Percentiles rank a stretch among this genome's conserved stretches.
Evolutionary conservation across 768 basidiomycete species (phyloP).

Genomic region (Tricholomella constricta): DNA sequence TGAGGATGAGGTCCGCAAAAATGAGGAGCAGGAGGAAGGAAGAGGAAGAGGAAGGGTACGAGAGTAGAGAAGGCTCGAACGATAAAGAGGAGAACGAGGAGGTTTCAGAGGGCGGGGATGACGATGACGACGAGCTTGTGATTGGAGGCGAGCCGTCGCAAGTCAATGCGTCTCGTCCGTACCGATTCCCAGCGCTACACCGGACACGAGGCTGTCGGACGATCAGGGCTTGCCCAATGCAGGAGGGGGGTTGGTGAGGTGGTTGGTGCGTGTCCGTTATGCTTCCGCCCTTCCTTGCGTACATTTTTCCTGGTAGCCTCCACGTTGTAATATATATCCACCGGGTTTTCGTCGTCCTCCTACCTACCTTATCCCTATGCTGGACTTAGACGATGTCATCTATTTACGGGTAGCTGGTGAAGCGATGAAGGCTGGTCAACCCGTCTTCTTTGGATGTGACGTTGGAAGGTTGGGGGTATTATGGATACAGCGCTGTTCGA

Average conservation of each 20-base stretch:
- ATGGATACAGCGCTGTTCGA: constrained; percentile 87
- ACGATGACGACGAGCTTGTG: constrained; percentile 67
- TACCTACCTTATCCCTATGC: neutral
- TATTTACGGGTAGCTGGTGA: constrained; percentile 46
- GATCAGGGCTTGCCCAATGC: no score
- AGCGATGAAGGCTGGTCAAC: constrained; percentile 86
- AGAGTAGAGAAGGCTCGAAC: constrained; percentile 81
- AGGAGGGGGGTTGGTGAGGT: no score
- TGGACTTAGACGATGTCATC: neutral
- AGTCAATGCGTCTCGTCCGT: constrained; percentile 48
- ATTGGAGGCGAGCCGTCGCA: constrained; percentile 70
- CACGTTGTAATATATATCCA: no score
- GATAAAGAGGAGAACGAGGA: constrained; percentile 69
- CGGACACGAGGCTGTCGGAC: no score
- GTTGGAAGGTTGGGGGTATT: constrained; percentile 78
- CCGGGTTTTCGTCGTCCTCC: no score
- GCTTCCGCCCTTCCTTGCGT: no score
- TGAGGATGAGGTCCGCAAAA: constrained; percentile 94
- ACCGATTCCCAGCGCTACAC: no score
- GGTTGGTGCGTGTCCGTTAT: no score
- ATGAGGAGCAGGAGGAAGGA: constrained; percentile 96
- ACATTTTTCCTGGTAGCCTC: no score
- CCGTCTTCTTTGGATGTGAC: constrained; percentile 97
- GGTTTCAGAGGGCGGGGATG: constrained; percentile 46
- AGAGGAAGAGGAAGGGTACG: constrained; percentile 87